Conservation (phyloP, 345 rosid species). For the Dipteronia dyeriana region DNA sequence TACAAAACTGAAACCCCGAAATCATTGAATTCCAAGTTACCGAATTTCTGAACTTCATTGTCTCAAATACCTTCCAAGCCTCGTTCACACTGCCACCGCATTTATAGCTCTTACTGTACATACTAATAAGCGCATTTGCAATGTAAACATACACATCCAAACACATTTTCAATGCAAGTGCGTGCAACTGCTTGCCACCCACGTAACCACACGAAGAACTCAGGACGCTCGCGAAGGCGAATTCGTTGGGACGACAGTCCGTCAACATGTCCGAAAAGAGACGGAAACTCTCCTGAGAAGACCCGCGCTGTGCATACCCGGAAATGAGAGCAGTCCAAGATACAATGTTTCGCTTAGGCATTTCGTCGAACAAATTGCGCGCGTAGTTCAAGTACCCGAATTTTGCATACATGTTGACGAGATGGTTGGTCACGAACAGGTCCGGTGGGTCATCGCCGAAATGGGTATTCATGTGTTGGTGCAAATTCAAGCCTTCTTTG, state of each 20-base stretch:
- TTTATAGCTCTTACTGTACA: conserved; percentile 52
- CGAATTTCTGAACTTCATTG: conserved; percentile 43
- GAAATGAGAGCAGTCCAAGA: conserved; percentile 82
- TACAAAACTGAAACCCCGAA: conserved; percentile 57
- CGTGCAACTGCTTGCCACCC: conserved; percentile 69
- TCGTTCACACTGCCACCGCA: conserved; percentile 33
- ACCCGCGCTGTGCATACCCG: conserved; percentile 65
- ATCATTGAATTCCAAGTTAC: conserved; percentile 88
- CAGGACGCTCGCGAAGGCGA: conserved; percentile 64
- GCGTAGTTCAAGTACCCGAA: conserved; percentile 60
- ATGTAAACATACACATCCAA: conserved; percentile 52
- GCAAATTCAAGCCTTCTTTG: conserved; percentile 52
- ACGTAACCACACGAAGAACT: conserved; percentile 52
- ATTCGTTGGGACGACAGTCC: conserved; percentile 67
- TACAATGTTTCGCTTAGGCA: conserved; percentile 68
- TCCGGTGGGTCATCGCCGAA: conserved; percentile 14
- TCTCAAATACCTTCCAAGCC: conserved; percentile 68
- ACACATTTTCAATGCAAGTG: conserved; percentile 62
- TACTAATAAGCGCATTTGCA: conserved; percentile 69
- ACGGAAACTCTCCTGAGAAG: conserved; percentile 39
- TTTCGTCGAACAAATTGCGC: conserved; percentile 58
- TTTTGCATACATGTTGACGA: conserved; percentile 60
- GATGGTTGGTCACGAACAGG: conserved; percentile 57
- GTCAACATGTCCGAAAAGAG: conserved; percentile 61
- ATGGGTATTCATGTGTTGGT: conserved; percentile 52